Evolutionary conservation across 306 rosid species (phyloP).

Genomic region (Trifolium repens): DNA sequence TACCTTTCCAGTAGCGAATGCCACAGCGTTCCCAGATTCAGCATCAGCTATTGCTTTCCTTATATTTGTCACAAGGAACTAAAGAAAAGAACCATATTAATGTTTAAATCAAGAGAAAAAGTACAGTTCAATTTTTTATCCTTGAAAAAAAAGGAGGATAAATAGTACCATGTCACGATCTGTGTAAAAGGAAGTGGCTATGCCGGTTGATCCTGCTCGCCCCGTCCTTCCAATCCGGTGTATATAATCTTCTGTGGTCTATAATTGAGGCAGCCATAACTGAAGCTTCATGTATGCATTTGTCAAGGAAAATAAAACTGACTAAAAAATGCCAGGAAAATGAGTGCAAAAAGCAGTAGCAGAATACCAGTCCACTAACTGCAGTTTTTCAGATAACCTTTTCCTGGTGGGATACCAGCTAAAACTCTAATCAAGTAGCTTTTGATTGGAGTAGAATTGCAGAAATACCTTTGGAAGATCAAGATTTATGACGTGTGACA

Average conservation of each 20-base stretch:
- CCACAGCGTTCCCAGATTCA: conserved; percentile 68
- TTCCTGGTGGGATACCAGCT: conserved; percentile 33
- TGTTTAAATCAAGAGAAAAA: conserved; percentile 34
- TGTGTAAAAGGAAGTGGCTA: conserved; percentile 76
- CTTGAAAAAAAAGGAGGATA: conserved; percentile 14
- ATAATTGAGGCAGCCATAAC: conserved; percentile 81
- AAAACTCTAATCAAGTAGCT: conserved; percentile 33
- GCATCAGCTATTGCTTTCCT: conserved; percentile 84
- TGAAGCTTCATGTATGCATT: conserved; percentile 74
- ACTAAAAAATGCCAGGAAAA: conserved; percentile 56
- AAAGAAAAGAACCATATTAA: conserved; percentile 39
- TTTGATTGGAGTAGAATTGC: conserved; percentile 21
- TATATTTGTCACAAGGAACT: conserved; percentile 84
- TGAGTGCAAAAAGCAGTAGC: conserved; percentile 51
- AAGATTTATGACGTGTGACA: conserved; percentile 82
- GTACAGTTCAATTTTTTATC: neutral
- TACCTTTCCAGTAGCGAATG: conserved; percentile 89
- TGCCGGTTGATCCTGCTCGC: conserved; percentile 88
- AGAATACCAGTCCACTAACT: conserved; percentile 43
- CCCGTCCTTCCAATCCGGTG: conserved; percentile 96
- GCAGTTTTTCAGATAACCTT: conserved; percentile 34
- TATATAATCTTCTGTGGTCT: conserved; percentile 95
- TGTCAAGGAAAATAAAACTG: conserved; percentile 59
- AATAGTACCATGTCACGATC: conserved; percentile 74
- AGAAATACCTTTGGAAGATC: conserved; percentile 89